phyloP scores from a whole-genome alignment of 2,329 filamentous ascomycete genomes.

The Phyllosticta citriasiana region DNA sequence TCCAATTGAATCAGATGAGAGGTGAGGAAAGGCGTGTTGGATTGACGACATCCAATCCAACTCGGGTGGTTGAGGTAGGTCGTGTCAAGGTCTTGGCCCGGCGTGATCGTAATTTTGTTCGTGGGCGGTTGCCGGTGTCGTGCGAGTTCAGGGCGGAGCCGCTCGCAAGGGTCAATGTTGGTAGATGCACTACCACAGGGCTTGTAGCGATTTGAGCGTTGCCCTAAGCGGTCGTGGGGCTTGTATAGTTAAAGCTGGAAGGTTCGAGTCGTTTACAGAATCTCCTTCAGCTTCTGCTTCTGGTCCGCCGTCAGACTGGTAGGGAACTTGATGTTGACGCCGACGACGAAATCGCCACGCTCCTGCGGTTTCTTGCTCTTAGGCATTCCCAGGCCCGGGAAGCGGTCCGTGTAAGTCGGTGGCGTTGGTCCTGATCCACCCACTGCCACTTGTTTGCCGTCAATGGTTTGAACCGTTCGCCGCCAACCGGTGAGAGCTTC shows the following conservation, averaged over 20 bases:
- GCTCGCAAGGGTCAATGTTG: not conserved
- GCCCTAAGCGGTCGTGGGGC: not conserved
- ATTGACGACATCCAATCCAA: not conserved
- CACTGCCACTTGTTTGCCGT: slow-evolving; percentile 73
- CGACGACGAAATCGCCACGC: slow-evolving; percentile 79
- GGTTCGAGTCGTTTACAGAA: slow-evolving; percentile 43
- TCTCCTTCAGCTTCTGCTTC: slow-evolving; percentile 71
- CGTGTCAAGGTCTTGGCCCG: not conserved
- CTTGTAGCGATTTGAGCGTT: not conserved
- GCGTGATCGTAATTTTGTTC: not conserved
- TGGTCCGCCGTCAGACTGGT: slow-evolving; percentile 63
- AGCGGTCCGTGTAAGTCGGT: slow-evolving; percentile 71
- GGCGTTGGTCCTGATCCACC: slow-evolving; percentile 76
- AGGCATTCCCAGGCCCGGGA: slow-evolving; percentile 85
- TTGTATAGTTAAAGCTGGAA: not conserved
- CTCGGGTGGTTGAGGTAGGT: not conserved
- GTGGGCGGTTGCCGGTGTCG: not conserved
- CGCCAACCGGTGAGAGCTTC: slow-evolving; percentile 93
- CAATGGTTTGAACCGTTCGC: slow-evolving; percentile 84
- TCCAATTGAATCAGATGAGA: not conserved
- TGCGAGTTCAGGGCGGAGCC: not conserved
- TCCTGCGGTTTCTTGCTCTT: slow-evolving; percentile 79
- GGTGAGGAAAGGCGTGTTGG: not conserved
- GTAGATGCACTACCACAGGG: not conserved
- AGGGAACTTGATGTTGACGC: slow-evolving; percentile 89